These are phyloP conservation scores for Juglanconis sp. DNA, from an alignment of 2,329 filamentous ascomycete species.

Conservation along the genomic window DNA sequence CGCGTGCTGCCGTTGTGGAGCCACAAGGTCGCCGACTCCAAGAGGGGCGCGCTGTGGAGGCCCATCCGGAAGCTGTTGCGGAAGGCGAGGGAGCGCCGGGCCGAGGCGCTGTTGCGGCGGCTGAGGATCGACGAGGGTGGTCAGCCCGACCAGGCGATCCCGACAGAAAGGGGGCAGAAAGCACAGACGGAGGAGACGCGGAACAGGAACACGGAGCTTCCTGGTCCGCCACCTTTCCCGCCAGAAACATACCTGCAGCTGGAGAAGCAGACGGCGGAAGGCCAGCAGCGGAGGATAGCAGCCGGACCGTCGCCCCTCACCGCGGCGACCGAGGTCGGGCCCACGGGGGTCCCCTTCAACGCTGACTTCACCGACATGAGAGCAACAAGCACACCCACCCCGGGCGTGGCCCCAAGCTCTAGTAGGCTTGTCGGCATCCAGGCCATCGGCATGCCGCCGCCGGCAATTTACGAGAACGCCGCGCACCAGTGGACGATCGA, in stretches of 20 bases:
- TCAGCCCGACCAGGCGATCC: too few relatives aligned
- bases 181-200: background rate
- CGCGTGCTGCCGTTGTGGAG: constrained; percentile 40
- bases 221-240: background rate
- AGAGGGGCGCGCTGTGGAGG: constrained; percentile 49
- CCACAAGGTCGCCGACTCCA: constrained; percentile 45
- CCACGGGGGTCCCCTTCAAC: constrained; percentile 6
- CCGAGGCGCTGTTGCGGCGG: constrained; percentile 27
- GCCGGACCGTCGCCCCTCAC: too few relatives aligned
- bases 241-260: background rate
- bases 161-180: too few relatives aligned
- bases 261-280: too few relatives aligned
- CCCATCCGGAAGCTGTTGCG: constrained; percentile 52
- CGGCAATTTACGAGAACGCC: background rate
- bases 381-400: background rate
- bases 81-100: constrained; percentile 42
- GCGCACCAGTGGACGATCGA: constrained; percentile 14
- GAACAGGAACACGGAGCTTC: background rate
- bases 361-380: constrained; percentile 2
- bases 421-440: background rate
- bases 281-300: background rate
- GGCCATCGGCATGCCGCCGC: background rate
- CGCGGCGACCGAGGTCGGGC: constrained; percentile 3
- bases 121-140: constrained; percentile 20
- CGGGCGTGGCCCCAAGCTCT: background rate